These are phyloP conservation scores for Fusarium subtropicale DNA, from an alignment of 2,329 filamentous ascomycete species.

Conservation along the genomic window DNA sequence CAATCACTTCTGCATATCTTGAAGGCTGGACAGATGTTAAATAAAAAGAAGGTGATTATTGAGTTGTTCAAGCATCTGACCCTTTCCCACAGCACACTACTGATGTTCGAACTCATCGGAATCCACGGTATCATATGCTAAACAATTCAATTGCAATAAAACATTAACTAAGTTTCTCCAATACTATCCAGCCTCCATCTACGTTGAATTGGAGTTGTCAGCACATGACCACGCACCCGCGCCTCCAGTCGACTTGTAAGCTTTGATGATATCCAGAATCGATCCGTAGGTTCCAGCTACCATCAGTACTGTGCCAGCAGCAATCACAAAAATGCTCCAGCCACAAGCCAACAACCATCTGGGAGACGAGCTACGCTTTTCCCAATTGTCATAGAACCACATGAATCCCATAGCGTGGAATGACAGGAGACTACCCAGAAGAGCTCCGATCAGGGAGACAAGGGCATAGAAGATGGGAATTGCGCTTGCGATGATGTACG, in stretches of 20 bases:
- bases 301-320: conserved; percentile 53
- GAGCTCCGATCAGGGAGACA: conserved; percentile 47
- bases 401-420: conserved; percentile 48
- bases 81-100: too few species aligned
- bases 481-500: conserved; percentile 46
- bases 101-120: too few species aligned
- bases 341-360: conserved; percentile 13
- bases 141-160: not conserved
- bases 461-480: conserved; percentile 45
- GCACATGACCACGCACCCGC: conserved; percentile 56
- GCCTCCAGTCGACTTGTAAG: conserved; percentile 52
- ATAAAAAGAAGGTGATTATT: too few species aligned
- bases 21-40: too few species aligned
- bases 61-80: too few species aligned
- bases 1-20: too few species aligned
- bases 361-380: conserved; percentile 8
- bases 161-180: not conserved
- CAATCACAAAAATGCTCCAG: conserved; percentile 26
- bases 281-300: conserved; percentile 60
- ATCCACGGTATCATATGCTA: not conserved
- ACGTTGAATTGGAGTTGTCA: conserved; percentile 55
- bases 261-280: conserved; percentile 50
- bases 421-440: conserved; percentile 48
- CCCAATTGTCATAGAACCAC: conserved; percentile 49
- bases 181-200: not conserved